Evolutionary conservation across 441 rosid species (phyloP).

Genomic region (Gossypium gossypioides): DNA sequence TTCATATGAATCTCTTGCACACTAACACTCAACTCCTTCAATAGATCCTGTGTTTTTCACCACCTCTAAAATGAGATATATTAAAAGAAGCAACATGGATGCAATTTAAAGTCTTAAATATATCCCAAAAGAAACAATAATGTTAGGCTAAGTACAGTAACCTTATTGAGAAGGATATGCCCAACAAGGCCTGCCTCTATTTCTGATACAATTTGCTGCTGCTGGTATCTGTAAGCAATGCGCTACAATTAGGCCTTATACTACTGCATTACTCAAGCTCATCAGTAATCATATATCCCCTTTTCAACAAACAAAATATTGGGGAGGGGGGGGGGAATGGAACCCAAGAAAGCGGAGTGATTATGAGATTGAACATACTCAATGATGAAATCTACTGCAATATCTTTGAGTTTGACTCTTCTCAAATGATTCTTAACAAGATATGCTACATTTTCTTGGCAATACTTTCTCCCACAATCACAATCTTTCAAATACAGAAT

Average conservation of each 20-base stretch:
- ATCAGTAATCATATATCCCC: background rate
- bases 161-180: constrained; percentile 79
- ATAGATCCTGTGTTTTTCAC: constrained; percentile 41
- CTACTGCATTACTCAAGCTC: background rate
- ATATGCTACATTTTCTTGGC: constrained; percentile 69
- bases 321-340: background rate
- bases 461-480: constrained; percentile 59
- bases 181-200: constrained; percentile 62
- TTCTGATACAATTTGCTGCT: constrained; percentile 31
- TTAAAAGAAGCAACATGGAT: constrained; percentile 9
- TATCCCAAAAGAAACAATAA: constrained; percentile 15
- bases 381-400: constrained; percentile 49
- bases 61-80: constrained; percentile 19
- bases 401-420: constrained; percentile 69
- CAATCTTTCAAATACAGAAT: constrained; percentile 64
- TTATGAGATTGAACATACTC: constrained; percentile 43
- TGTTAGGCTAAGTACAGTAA: constrained; percentile 15
- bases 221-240: constrained; percentile 47
- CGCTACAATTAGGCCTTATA: background rate
- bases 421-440: constrained; percentile 64
- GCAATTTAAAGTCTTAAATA: constrained; percentile 5
- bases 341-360: background rate
- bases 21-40: constrained; percentile 45
- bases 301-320: background rate
- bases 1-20: constrained; percentile 52